Percentiles rank a stretch among this genome's conserved stretches.
These are phyloP conservation scores for Lupinus albus DNA, from an alignment of 306 rosid species.

Conservation along the genomic window DNA sequence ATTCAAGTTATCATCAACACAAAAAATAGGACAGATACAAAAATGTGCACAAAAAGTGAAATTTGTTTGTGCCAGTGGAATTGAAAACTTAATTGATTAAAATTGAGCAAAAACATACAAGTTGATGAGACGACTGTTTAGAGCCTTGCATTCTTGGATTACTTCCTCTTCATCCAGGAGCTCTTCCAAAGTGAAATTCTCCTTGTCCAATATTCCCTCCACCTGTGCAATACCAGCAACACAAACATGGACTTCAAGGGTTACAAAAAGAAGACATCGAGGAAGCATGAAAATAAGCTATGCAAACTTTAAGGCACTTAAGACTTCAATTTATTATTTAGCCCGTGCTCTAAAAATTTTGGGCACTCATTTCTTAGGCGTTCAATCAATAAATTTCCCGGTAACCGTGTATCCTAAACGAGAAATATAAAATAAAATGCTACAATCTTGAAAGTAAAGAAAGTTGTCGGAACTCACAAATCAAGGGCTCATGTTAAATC, in stretches of 20 bases:
- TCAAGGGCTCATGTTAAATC: conserved; percentile 22
- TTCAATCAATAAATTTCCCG: conserved; percentile 31
- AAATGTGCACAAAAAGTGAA: conserved; percentile 6
- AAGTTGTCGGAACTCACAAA: background rate
- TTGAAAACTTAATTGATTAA: background rate
- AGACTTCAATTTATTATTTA: conserved; percentile 11
- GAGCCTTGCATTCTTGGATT: conserved; percentile 98
- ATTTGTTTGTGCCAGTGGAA: background rate
- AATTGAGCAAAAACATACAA: conserved; percentile 57
- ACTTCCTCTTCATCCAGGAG: conserved; percentile 98
- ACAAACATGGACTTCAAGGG: conserved; percentile 4
- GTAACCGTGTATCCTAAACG: background rate
- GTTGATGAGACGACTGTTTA: conserved; percentile 94
- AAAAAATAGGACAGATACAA: conserved; percentile 10
- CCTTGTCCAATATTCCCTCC: conserved; percentile 91
- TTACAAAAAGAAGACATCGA: background rate
- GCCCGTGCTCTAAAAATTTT: conserved; percentile 1
- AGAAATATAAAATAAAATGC: background rate
- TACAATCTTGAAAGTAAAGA: conserved; percentile 15
- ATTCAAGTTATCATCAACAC: conserved; percentile 25
- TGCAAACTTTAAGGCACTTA: conserved; percentile 20
- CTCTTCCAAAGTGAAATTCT: conserved; percentile 91
- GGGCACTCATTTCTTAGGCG: conserved; percentile 6
- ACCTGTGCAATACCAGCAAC: conserved; percentile 55
- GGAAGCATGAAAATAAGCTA: conserved; percentile 13